Conservation (phyloP, 1,284 basidiomycete genomes). For the Heterobasidion parviporum region DNA sequence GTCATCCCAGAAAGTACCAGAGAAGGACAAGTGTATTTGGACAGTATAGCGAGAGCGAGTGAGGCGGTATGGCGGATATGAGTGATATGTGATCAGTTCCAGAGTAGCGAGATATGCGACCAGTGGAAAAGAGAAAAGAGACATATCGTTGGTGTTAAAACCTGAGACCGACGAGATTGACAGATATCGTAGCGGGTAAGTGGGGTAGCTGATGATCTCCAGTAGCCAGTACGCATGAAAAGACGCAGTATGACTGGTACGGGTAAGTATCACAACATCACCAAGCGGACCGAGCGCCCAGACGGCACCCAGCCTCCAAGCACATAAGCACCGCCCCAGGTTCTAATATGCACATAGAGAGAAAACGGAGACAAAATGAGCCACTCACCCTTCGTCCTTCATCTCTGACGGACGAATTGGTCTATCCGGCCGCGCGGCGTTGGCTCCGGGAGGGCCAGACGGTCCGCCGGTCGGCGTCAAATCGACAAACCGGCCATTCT, state of each 20-base stretch:
- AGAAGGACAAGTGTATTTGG: slow-evolving; percentile 20
- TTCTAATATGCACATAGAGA: slow-evolving; percentile 10
- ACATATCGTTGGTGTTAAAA: slow-evolving; percentile 5
- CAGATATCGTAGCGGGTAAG: slow-evolving; percentile 25
- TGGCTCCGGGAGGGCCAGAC: slow-evolving; percentile 1
- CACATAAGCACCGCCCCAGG: neutral
- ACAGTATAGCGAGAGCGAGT: slow-evolving; percentile 16
- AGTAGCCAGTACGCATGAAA: slow-evolving; percentile 13
- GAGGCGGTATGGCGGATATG: slow-evolving; percentile 19
- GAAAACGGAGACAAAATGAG: slow-evolving; percentile 6
- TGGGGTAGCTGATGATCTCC: slow-evolving; percentile 9
- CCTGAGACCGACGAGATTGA: slow-evolving; percentile 12
- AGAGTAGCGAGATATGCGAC: slow-evolving; percentile 21
- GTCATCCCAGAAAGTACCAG: slow-evolving; percentile 9
- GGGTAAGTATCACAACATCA: slow-evolving; percentile 11
- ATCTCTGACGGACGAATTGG: slow-evolving; percentile 68
- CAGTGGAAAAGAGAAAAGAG: slow-evolving; percentile 12
- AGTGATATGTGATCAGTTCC: slow-evolving; percentile 18
- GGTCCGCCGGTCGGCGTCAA: neutral
- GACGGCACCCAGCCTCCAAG: neutral
- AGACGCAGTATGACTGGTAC: slow-evolving; percentile 12
- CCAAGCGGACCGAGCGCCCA: slow-evolving; percentile 6
- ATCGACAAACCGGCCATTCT: slow-evolving; percentile 6
- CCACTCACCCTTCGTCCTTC: slow-evolving; percentile 81
- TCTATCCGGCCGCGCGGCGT: slow-evolving; percentile 6